A percentile compares a stretch with the other conserved stretches of the same genome.
phyloP scores from a whole-genome alignment of 2,329 filamentous ascomycete species.

The Pestalotiopsis fici region DNA sequence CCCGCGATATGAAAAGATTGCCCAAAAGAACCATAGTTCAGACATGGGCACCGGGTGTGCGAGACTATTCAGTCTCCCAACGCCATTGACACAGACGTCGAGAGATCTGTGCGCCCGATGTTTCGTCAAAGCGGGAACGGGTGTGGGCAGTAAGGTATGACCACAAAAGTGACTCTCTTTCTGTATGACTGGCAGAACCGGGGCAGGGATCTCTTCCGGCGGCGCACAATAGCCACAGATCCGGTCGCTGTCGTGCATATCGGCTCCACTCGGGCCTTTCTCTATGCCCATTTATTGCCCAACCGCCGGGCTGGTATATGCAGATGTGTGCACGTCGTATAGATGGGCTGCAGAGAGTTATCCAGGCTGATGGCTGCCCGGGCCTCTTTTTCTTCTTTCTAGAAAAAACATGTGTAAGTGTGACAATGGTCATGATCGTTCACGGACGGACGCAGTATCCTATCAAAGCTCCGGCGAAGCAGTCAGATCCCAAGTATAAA shows the following conservation, averaged over 20 bases:
- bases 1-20: background rate
- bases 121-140: background rate
- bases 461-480: background rate
- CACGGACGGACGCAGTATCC: background rate
- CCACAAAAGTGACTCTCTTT: background rate
- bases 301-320: background rate
- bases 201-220: background rate
- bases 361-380: background rate
- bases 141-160: background rate
- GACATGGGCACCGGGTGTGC: background rate
- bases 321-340: background rate
- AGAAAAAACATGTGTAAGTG: background rate
- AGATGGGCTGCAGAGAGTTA: background rate
- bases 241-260: background rate
- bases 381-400: background rate
- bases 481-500: background rate
- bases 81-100: background rate
- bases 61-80: background rate
- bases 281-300: background rate
- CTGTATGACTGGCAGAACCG: too few species aligned
- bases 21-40: background rate
- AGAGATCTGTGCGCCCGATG: constrained; percentile 1
- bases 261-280: background rate
- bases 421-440: background rate
- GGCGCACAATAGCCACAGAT: background rate